Evolutionary conservation across 2,329 filamentous ascomycete species (phyloP).

Genomic region (Epichloe coenophiala): DNA sequence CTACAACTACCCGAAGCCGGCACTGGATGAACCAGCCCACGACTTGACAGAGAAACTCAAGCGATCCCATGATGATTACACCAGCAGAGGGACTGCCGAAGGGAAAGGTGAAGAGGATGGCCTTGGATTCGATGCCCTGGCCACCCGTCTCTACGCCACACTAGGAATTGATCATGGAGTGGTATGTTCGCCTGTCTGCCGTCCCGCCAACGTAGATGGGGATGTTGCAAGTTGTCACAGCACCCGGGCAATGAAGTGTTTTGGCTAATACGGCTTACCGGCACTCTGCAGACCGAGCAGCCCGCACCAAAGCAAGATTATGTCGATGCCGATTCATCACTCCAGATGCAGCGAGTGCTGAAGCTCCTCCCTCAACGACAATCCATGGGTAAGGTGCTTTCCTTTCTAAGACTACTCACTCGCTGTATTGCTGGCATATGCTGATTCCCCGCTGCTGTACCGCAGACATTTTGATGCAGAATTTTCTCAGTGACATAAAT

Average conservation of each 20-base stretch:
- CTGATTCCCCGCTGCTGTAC: neutral
- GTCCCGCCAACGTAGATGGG: neutral
- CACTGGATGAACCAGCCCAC: neutral
- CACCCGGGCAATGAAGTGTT: neutral
- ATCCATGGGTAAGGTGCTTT: constrained; percentile 12
- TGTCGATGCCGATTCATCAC: constrained; percentile 9
- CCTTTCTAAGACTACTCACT: neutral
- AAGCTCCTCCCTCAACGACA: constrained; percentile 12
- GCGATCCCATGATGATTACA: constrained; percentile 1
- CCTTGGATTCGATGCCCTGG: constrained; percentile 10
- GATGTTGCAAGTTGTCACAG: too few species aligned
- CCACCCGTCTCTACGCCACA: constrained; percentile 11
- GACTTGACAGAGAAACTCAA: constrained; percentile 3
- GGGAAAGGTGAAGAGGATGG: neutral
- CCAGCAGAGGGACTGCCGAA: neutral
- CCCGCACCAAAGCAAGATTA: constrained; percentile 8
- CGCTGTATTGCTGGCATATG: neutral
- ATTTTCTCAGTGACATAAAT: constrained; percentile 18
- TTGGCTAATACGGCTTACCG: neutral
- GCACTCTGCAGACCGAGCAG: constrained; percentile 7
- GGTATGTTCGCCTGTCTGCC: neutral
- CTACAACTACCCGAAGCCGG: constrained; percentile 11
- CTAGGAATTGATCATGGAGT: constrained; percentile 10
- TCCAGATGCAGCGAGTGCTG: constrained; percentile 13
- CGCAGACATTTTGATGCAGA: constrained; percentile 16